phyloP scores from a whole-genome alignment of 768 basidiomycete genomes.

The Mycena pura region DNA sequence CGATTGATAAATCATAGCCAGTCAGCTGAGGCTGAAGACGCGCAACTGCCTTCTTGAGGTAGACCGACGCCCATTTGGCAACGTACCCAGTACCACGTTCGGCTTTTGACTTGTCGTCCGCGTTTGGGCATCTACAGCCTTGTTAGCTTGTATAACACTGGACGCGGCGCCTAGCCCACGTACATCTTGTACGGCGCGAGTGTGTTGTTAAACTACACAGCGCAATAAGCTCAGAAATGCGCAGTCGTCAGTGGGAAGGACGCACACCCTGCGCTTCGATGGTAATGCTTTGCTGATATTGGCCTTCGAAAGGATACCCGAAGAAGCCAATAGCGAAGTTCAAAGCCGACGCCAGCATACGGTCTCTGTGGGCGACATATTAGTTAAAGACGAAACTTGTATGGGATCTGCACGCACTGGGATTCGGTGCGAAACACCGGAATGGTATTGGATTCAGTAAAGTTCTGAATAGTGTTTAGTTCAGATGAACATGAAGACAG shows the following conservation, averaged over 20 bases:
- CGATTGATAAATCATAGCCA: constrained; percentile 67
- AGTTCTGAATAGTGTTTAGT: constrained; percentile 49
- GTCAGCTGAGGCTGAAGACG: constrained; percentile 64
- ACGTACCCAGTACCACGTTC: constrained; percentile 67
- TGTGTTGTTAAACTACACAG: constrained; percentile 76
- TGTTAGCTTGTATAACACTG: neutral
- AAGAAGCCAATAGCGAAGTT: constrained; percentile 82
- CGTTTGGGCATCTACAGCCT: constrained; percentile 65
- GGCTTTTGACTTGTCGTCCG: constrained; percentile 49
- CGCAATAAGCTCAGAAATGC: neutral
- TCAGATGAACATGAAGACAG: neutral
- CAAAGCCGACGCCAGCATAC: constrained; percentile 69
- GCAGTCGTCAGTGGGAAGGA: neutral
- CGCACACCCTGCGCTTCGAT: constrained; percentile 69
- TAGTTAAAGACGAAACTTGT: neutral
- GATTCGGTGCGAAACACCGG: constrained; percentile 85
- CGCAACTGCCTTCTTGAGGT: constrained; percentile 68
- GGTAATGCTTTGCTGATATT: constrained; percentile 80
- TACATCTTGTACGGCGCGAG: constrained; percentile 85
- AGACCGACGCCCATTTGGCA: constrained; percentile 70
- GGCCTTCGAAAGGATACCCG: constrained; percentile 71
- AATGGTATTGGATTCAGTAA: constrained; percentile 61
- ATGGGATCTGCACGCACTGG: constrained; percentile 50
- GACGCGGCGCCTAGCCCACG: constrained; percentile 17
- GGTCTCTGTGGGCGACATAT: constrained; percentile 54